Evolutionary conservation across 164 flowering plant species (phyloP).

Genomic region (Piper longum): DNA sequence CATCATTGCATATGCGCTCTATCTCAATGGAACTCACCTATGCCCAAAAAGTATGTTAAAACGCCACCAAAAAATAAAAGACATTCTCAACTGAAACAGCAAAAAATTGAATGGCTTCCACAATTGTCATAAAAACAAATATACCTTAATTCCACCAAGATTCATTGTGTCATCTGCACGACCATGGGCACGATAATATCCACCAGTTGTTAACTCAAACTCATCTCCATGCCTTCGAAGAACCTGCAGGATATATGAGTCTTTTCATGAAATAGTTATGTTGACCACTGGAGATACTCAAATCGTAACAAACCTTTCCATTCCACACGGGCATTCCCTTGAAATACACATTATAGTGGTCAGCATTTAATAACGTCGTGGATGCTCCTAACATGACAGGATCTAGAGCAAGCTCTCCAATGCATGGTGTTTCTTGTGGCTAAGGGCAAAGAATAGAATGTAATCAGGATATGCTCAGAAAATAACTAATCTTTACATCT

Average conservation of each 20-base stretch:
- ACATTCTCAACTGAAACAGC: not conserved
- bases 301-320: slow-evolving; percentile 36
- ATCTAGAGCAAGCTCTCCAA: slow-evolving; percentile 83
- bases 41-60: not conserved
- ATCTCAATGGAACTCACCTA: slow-evolving; percentile 96
- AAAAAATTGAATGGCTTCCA: not conserved
- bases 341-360: slow-evolving; percentile 72
- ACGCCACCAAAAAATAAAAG: not conserved
- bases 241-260: slow-evolving; percentile 29
- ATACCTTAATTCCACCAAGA: slow-evolving; percentile 95
- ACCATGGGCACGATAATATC: slow-evolving; percentile 92
- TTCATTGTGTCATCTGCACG: slow-evolving; percentile 99
- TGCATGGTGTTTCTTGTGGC: slow-evolving; percentile 49
- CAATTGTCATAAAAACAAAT: not conserved
- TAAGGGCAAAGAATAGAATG: slow-evolving; percentile 9
- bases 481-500: no score
- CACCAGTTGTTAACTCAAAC: slow-evolving; percentile 66
- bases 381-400: slow-evolving; percentile 86
- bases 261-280: not conserved
- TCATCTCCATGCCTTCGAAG: slow-evolving; percentile 93
- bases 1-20: slow-evolving; percentile 69
- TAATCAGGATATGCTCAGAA: not conserved
- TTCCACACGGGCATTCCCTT: slow-evolving; percentile 77
- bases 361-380: slow-evolving; percentile 59
- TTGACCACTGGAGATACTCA: not conserved